Evolutionary conservation across 2,329 filamentous ascomycete genomes (phyloP).

Genomic region (Aspergillus pseudonomiae): DNA sequence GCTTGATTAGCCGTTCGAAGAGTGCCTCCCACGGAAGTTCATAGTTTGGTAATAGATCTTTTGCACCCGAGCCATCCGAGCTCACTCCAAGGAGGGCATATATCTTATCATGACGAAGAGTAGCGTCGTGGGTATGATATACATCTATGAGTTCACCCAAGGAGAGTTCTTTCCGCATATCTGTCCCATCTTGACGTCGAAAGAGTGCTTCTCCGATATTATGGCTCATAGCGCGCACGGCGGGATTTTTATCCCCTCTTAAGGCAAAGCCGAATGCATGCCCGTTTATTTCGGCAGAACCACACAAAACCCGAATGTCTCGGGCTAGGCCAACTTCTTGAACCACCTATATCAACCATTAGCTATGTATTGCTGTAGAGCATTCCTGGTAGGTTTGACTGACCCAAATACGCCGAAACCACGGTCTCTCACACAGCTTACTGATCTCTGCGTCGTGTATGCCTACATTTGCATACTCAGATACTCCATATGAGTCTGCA

Average conservation of each 20-base stretch:
- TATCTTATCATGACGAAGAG: background rate
- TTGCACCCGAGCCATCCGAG: background rate
- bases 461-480: background rate
- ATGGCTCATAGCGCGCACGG: too few species aligned
- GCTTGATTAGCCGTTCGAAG: too few species aligned
- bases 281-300: background rate
- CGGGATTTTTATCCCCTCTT: too few species aligned
- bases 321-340: background rate
- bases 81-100: background rate
- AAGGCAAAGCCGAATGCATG: background rate
- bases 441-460: background rate
- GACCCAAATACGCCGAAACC: background rate
- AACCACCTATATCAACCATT: background rate
- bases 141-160: background rate
- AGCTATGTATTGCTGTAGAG: too few species aligned
- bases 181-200: background rate
- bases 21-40: background rate
- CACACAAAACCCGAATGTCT: background rate
- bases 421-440: background rate
- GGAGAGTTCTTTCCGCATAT: background rate
- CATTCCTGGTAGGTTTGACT: background rate
- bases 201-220: background rate
- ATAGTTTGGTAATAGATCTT: background rate
- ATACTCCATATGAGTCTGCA: background rate
- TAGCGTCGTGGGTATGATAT: background rate